These are phyloP conservation scores for Lactarius psammicola DNA, from an alignment of 768 basidiomycete genomes.

Conservation along the genomic window DNA sequence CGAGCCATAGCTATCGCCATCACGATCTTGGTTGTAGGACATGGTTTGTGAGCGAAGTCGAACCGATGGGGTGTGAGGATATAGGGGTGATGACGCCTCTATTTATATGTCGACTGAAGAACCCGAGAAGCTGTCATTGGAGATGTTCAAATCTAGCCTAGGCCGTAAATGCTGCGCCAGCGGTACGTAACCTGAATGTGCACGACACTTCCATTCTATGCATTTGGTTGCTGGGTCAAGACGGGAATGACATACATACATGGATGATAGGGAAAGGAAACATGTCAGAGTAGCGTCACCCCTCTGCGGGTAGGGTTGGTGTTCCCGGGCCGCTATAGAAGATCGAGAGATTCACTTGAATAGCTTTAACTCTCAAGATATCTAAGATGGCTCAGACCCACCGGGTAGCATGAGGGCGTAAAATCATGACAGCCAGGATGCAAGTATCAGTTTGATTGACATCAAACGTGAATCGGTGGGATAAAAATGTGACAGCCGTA, in stretches of 20 bases:
- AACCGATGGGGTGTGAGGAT: not conserved
- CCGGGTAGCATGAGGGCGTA: not conserved
- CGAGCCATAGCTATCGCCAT: constrained; percentile 12
- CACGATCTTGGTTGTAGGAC: constrained; percentile 22
- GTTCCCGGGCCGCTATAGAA: not conserved
- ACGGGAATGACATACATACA: not conserved
- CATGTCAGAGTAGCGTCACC: not conserved
- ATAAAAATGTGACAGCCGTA: not conserved
- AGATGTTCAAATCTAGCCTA: not conserved
- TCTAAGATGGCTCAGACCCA: not conserved
- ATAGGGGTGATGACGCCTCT: not conserved
- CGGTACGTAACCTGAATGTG: not conserved
- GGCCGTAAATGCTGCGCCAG: not conserved
- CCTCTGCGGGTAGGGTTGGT: not conserved
- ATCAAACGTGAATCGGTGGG: not conserved
- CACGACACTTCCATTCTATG: not conserved
- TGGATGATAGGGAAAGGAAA: not conserved
- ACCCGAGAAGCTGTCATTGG: not conserved
- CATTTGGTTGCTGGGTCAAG: not conserved
- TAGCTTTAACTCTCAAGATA: not conserved
- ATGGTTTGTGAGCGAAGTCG: constrained; percentile 9
- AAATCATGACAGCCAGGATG: not conserved
- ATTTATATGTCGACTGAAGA: not conserved
- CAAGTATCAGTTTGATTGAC: not conserved
- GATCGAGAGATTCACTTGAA: not conserved